A percentile compares a stretch with the other conserved stretches of the same genome.
phyloP scores from a whole-genome alignment of 208 protist genomes.

The Acanthamoeba royreba region DNA sequence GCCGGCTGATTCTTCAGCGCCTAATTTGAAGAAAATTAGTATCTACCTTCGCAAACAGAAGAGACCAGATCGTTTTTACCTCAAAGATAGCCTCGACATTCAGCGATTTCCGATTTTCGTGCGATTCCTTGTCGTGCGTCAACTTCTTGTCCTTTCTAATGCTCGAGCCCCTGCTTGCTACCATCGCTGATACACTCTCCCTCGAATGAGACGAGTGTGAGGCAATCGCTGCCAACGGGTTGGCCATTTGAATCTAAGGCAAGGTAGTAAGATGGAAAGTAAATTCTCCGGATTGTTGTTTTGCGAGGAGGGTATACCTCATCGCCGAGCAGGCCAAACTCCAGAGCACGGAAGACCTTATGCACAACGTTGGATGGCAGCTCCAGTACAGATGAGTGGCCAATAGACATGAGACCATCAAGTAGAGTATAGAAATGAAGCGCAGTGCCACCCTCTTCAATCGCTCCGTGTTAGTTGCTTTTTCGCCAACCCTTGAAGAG shows the following conservation, averaged over 20 bases:
- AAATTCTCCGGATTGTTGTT: background rate
- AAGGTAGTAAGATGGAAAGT: background rate
- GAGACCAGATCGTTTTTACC: background rate
- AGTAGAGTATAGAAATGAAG: slow-evolving; percentile 32
- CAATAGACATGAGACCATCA: slow-evolving; percentile 18
- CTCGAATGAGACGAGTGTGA: background rate
- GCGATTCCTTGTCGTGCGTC: background rate
- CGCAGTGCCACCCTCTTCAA: background rate
- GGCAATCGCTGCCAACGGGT: background rate
- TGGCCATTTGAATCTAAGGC: background rate
- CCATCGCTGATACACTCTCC: background rate
- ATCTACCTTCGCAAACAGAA: no score
- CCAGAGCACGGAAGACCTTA: slow-evolving; percentile 34
- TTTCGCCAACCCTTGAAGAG: background rate
- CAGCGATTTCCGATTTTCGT: background rate
- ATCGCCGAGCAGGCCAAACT: slow-evolving; percentile 29
- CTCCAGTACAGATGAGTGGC: background rate
- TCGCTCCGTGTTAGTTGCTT: background rate
- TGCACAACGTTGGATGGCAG: background rate
- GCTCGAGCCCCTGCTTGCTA: background rate
- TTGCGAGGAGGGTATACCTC: background rate
- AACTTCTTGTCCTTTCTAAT: background rate
- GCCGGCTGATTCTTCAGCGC: background rate
- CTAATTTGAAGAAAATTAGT: no score
- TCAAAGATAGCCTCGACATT: background rate